Conservation (phyloP, 441 rosid genomes). For the Croton setiger region DNA sequence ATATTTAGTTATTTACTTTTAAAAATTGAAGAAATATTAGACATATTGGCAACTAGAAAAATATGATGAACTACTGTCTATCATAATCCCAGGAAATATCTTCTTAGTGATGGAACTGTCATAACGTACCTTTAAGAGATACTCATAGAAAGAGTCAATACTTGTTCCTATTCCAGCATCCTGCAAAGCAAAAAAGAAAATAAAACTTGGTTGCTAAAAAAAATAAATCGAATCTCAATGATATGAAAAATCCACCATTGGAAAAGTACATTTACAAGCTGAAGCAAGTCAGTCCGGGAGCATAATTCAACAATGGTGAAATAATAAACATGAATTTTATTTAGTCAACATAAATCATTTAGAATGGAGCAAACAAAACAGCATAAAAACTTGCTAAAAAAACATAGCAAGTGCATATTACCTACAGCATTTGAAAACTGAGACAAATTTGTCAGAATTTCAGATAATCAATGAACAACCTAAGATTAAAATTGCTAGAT, state of each 20-base stretch:
- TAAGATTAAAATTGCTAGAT: slow-evolving; percentile 6
- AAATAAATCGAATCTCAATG: slow-evolving; percentile 1
- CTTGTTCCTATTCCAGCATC: slow-evolving; percentile 99
- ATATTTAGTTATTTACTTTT: not conserved
- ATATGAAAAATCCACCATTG: slow-evolving; percentile 2
- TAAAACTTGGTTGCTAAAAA: slow-evolving; percentile 2
- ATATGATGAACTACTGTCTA: not conserved
- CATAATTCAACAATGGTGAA: slow-evolving; percentile 1
- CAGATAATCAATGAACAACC: not conserved
- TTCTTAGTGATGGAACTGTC: not conserved
- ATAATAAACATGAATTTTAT: slow-evolving; percentile 2
- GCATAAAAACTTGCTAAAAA: not conserved
- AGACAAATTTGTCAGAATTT: not conserved
- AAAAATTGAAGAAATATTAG: not conserved
- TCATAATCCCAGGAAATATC: not conserved
- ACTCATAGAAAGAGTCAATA: slow-evolving; percentile 97
- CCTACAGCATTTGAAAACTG: slow-evolving; percentile 2
- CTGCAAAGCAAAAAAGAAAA: slow-evolving; percentile 46
- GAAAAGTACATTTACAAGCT: not conserved
- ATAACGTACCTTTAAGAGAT: slow-evolving; percentile 76
- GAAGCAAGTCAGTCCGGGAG: not conserved
- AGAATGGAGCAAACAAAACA: not conserved
- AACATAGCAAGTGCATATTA: not conserved
- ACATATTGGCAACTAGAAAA: not conserved
- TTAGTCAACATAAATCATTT: not conserved